Base-by-base conservation (phyloP, 2,329 filamentous ascomycete genomes). In the Tolypocladium tundrense region DNA sequence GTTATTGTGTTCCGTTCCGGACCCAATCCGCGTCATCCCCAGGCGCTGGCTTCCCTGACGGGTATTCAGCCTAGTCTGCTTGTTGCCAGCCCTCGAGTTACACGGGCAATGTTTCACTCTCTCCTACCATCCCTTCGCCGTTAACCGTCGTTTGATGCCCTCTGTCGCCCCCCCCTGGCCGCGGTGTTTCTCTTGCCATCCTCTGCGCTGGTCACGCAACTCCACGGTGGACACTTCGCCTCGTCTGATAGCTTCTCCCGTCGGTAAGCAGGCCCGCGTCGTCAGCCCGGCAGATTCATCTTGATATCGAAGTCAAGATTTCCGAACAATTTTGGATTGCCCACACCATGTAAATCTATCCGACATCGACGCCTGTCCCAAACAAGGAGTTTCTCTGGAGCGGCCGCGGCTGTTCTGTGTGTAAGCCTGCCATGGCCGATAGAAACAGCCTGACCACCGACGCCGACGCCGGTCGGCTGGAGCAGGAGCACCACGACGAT, bases 401-500 rank as follows among this genome's bases (percentile, higher is more conserved):
- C 35, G 42, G 21, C 19, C 21, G 35, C 40, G 13, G 24, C 40
- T 37, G 21, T 27, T 14, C 24, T 4, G 10, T 19, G 6, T 31
- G 2, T 35, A 27, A n/a, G 11, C 53, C 53, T 27, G 27, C 54
- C 50, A 58, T 58, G 54, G 56, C 54, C 39, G 42, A 54, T 16
- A 51, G 54, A 37, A 53, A 16, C 40, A 58, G 43, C 31, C 59
- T 60, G 61, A 56, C 55, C 39, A n/a, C 55, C 53, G 54, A 60
- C 43, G 50, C 51, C 40, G 54, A 57, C 55, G 37, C 60, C 19
- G 37, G 57, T 41, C 58, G 64, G 54, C 58, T 69, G 42, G 71
- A 71, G 58, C 64, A 65, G 19, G 64, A 70, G 33, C 71, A 69
- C 68, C 59, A 70, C 62, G 61, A 68, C 37, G 72, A 69, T 56